Evolutionary conservation across 2,329 filamentous ascomycete genomes (phyloP), one percentile per base, ranked within the genome.

Genomic region (Chrysoporthe austroafricana): DNA sequence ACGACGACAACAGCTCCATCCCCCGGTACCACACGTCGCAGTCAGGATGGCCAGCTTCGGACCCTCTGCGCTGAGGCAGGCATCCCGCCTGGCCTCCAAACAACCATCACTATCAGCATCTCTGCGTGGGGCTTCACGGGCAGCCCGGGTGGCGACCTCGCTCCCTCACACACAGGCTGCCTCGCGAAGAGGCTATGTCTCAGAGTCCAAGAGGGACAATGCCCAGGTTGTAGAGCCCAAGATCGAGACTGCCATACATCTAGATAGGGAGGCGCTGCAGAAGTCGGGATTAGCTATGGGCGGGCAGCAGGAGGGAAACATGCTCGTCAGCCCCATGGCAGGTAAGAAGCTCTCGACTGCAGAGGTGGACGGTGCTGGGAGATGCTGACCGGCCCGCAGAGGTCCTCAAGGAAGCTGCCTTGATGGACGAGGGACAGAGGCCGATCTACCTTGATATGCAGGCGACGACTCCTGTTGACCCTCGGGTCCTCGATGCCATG

Each of bases 371-470:
- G 14, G 26, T 14, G 18, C 21, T 9, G 4, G 14, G 42, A 21
- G 50, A 67, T 62, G 62, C 63, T 63, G 14, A 66, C 36, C 7
- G 36, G 57, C 21, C 73, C 54, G 32, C 69, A 86, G 91, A 92
- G 72, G 90, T 97, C 58, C 84, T 99, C 70, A 96, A 96, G 83
- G 91, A 97, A 78, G 95, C 94, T 9, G 94, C 93, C 14, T 85
- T 97, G 71, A 92, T 98, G 90, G 94, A 97, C 73, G 90, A 97
- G 79, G 96, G 96, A 68, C 90, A 92, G 70, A 86, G 96, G 69
- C 96, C 96, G 50, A 98, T 99, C 77, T 99, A 99, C 76, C 90
- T 99, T 64, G 96, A 99, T 77, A 97, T 97, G 91, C 96, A 99
- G 81, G 93, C 96, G 46, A 99, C 96, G 1, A 99, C 96, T 0